These are phyloP conservation scores for Talaromyces sp. DNA, from an alignment of 2,329 filamentous ascomycete species.

Conservation along the genomic window DNA sequence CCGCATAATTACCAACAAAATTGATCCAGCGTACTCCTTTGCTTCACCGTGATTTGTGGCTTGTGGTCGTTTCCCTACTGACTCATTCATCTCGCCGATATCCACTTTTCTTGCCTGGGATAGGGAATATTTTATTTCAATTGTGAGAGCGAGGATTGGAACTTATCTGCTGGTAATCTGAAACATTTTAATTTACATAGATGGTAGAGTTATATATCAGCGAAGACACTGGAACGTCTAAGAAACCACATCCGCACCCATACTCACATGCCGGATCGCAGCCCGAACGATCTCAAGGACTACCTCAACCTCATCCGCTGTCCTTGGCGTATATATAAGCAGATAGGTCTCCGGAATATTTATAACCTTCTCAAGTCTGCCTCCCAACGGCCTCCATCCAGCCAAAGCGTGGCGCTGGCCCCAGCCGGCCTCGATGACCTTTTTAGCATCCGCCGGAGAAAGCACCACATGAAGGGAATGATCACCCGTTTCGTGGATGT, in stretches of 20 bases:
- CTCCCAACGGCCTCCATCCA: slow-evolving; percentile 58
- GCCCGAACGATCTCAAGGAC: slow-evolving; percentile 70
- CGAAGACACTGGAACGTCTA: background rate
- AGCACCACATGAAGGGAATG: slow-evolving; percentile 73
- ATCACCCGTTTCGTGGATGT: slow-evolving; percentile 69
- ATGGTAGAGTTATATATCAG: background rate
- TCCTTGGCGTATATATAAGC: slow-evolving; percentile 76
- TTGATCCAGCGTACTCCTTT: too few relatives aligned
- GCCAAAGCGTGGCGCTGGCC: slow-evolving; percentile 32
- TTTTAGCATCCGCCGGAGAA: slow-evolving; percentile 76
- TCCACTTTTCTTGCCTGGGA: background rate
- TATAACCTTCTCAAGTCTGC: slow-evolving; percentile 55
- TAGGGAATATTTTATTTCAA: background rate
- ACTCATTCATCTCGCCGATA: background rate
- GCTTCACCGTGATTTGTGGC: background rate
- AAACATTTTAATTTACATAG: background rate
- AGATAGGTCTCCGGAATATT: slow-evolving; percentile 70
- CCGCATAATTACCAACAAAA: too few relatives aligned
- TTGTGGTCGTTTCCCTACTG: background rate
- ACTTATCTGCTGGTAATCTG: background rate
- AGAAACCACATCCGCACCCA: background rate
- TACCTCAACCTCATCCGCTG: slow-evolving; percentile 63
- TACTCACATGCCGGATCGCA: slow-evolving; percentile 46
- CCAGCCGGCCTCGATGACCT: slow-evolving; percentile 72
- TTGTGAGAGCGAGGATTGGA: background rate